A percentile compares a stretch with the other conserved stretches of the same genome.
Conservation (phyloP, 495 filamentous ascomycete genomes). For the Hypoxylon crocopeplum region DNA sequence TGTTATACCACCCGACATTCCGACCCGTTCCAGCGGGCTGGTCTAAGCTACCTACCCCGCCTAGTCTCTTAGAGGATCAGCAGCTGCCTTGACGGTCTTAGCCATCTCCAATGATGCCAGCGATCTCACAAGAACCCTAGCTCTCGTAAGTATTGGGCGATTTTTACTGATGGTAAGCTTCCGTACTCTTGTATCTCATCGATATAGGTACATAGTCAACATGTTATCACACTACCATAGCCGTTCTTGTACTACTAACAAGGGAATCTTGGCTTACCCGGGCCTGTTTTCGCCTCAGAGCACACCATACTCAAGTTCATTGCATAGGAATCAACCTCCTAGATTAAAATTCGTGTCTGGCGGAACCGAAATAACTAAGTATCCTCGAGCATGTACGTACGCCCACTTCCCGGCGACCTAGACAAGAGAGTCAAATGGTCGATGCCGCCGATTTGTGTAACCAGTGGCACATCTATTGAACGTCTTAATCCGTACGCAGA, state of each 20-base stretch:
- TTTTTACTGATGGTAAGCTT: background rate
- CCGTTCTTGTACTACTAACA: too few relatives aligned
- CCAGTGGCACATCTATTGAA: conserved; percentile 20
- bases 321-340: background rate
- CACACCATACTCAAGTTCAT: too few relatives aligned
- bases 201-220: too few relatives aligned
- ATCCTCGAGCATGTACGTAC: background rate
- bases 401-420: conserved; percentile 6
- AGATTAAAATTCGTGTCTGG: background rate
- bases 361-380: background rate
- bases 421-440: background rate
- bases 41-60: background rate
- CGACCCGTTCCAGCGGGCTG: too few relatives aligned
- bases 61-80: background rate
- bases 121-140: background rate
- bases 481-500: conserved; percentile 19
- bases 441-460: conserved; percentile 35
- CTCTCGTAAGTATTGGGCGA: background rate
- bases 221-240: too few relatives aligned
- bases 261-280: too few relatives aligned
- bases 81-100: background rate
- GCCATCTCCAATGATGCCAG: background rate
- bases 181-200: too few relatives aligned
- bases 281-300: too few relatives aligned
- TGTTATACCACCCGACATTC: too few relatives aligned